A percentile compares a stretch with the other conserved stretches of the same genome.
Conservation (phyloP, 495 filamentous ascomycete species). For the Aspergillus kassunensis region DNA sequence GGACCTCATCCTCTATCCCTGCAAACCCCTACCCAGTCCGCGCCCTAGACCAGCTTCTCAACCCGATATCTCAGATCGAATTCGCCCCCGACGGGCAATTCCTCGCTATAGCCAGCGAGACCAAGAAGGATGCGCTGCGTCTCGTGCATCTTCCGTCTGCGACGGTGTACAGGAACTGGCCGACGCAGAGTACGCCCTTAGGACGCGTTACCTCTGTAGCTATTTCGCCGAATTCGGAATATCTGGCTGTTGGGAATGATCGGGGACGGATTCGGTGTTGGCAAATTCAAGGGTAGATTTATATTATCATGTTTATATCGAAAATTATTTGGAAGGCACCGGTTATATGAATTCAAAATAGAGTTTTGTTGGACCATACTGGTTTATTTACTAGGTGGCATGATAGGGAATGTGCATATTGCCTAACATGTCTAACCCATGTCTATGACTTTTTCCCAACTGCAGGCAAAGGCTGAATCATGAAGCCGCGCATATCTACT, state of each 20-base stretch:
- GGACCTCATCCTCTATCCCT: conserved; percentile 51
- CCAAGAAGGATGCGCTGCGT: conserved; percentile 82
- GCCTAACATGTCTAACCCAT: too few species aligned
- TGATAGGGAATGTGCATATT: too few species aligned
- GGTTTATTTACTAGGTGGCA: too few species aligned
- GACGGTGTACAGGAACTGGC: conserved; percentile 96
- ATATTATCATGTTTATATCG: too few species aligned
- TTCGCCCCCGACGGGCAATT: conserved; percentile 89
- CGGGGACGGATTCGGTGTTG: conserved; percentile 78
- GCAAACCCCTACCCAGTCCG: conserved; percentile 64
- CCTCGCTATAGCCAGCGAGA: conserved; percentile 74
- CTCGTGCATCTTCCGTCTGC: conserved; percentile 89
- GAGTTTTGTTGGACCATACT: too few species aligned
- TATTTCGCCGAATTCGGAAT: conserved; percentile 63
- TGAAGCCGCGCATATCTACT: too few species aligned
- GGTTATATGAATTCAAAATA: too few species aligned
- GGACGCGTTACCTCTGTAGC: conserved; percentile 79
- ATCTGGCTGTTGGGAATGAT: conserved; percentile 84
- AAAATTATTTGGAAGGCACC: too few species aligned
- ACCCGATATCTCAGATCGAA: conserved; percentile 66
- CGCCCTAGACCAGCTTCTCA: conserved; percentile 80
- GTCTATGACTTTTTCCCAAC: too few species aligned
- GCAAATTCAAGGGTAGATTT: conserved; percentile 61
- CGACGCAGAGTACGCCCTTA: conserved; percentile 82
- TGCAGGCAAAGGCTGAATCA: too few species aligned